Percentiles rank a stretch among this genome's conserved stretches.
These are phyloP conservation scores for Helotiales sp. DNA, from an alignment of 2,329 filamentous ascomycete genomes.

Conservation along the genomic window DNA sequence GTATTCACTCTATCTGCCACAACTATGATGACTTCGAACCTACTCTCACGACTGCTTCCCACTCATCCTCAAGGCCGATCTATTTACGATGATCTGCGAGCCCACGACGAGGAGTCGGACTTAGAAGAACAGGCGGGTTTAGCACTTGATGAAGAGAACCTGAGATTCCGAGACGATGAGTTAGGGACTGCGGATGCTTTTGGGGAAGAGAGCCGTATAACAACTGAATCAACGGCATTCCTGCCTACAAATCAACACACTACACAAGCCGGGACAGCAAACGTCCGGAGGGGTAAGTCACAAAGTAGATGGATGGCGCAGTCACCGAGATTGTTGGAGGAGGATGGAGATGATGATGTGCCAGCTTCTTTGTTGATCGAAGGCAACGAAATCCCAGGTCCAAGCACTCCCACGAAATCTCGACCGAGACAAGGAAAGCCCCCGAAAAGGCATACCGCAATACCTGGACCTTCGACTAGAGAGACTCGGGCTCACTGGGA, in stretches of 20 bases:
- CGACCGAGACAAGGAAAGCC: slow-evolving; percentile 24
- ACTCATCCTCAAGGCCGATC: slow-evolving; percentile 41
- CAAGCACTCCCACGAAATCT: slow-evolving; percentile 36
- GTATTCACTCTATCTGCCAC: neutral
- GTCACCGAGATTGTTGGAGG: slow-evolving; percentile 43
- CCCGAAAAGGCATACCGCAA: slow-evolving; percentile 37
- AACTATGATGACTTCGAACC: slow-evolving; percentile 43
- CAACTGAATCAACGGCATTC: slow-evolving; percentile 42
- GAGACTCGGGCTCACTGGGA: slow-evolving; percentile 60
- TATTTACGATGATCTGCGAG: slow-evolving; percentile 44
- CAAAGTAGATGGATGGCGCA: slow-evolving; percentile 38
- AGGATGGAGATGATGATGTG: slow-evolving; percentile 56
- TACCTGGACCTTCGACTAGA: slow-evolving; percentile 51
- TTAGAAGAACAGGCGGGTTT: slow-evolving; percentile 42
- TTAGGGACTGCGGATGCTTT: slow-evolving; percentile 40
- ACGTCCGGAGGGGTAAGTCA: slow-evolving; percentile 20
- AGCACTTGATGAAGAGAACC: slow-evolving; percentile 44
- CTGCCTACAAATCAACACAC: slow-evolving; percentile 32
- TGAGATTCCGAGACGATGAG: slow-evolving; percentile 43
- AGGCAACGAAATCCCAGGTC: slow-evolving; percentile 46
- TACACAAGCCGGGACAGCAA: slow-evolving; percentile 13
- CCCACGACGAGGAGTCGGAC: slow-evolving; percentile 43
- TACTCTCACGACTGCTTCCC: slow-evolving; percentile 43
- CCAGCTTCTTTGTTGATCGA: slow-evolving; percentile 68
- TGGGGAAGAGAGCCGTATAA: slow-evolving; percentile 40